Evolutionary conservation across 31 red algal species (phyloP).

Genomic region (Odonthalia washingtoniensis): DNA sequence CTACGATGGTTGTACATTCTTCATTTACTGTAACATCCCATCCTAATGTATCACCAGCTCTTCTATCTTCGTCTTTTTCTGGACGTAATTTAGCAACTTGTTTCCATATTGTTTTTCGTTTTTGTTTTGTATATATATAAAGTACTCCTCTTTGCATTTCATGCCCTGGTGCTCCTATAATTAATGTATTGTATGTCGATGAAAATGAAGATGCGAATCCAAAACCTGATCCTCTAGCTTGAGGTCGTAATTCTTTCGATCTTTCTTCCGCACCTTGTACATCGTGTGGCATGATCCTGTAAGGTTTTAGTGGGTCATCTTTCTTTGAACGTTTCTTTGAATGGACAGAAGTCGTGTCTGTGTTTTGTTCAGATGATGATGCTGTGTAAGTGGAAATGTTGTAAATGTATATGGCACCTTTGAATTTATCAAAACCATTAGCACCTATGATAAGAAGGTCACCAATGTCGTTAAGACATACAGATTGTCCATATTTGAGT

Average conservation of each 20-base stretch:
- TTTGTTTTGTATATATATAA: slow-evolving; percentile 46
- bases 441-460: slow-evolving; percentile 58
- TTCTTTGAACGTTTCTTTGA: slow-evolving; percentile 36
- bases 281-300: slow-evolving; percentile 23
- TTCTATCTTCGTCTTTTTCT: slow-evolving; percentile 9
- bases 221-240: slow-evolving; percentile 60
- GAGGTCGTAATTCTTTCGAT: slow-evolving; percentile 40
- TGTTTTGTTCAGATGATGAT: slow-evolving; percentile 20
- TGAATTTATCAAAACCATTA: slow-evolving; percentile 57
- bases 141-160: slow-evolving; percentile 71
- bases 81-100: slow-evolving; percentile 38
- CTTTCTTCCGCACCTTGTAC: slow-evolving; percentile 52
- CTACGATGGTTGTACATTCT: slow-evolving; percentile 37
- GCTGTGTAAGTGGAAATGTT: slow-evolving; percentile 33
- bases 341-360: too few relatives aligned
- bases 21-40: slow-evolving; percentile 60
- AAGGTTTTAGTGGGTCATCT: too few relatives aligned
- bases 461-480: slow-evolving; percentile 56
- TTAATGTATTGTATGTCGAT: not conserved
- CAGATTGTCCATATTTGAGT: slow-evolving; percentile 61
- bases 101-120: slow-evolving; percentile 30
- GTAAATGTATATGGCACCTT: slow-evolving; percentile 66
- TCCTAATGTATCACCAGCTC: slow-evolving; percentile 66
- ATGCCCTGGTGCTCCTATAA: slow-evolving; percentile 71
- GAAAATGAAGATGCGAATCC: slow-evolving; percentile 65